These are phyloP conservation scores for Scortechinia acanthostroma DNA, from an alignment of 2,329 filamentous ascomycete genomes.

Conservation along the genomic window DNA sequence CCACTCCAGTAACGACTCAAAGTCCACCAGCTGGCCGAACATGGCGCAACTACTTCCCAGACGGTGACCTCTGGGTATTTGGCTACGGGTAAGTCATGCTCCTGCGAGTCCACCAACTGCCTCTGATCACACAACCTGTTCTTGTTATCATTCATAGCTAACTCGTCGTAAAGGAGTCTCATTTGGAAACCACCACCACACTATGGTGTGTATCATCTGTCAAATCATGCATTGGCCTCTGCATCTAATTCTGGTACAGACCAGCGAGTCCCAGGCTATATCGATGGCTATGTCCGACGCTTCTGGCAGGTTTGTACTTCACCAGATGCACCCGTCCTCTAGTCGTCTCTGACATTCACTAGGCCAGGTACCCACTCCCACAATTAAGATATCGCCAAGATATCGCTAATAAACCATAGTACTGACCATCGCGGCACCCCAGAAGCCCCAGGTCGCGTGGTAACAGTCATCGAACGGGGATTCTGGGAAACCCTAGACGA, in stretches of 20 bases:
- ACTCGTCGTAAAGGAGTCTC: neutral
- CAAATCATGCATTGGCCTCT: neutral
- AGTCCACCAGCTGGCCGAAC: neutral
- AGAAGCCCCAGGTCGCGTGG: constrained; percentile 52
- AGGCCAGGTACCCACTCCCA: neutral
- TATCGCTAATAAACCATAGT: no score
- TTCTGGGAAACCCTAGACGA: constrained; percentile 56
- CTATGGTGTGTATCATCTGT: neutral
- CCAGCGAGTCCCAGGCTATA: constrained; percentile 53
- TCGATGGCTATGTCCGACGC: constrained; percentile 58
- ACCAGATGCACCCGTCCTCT: no score
- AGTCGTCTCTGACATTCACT: no score
- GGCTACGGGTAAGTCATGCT: neutral
- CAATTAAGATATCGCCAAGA: neutral
- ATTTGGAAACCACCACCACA: neutral
- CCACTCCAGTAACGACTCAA: no score
- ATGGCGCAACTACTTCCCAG: neutral
- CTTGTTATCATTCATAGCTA: no score
- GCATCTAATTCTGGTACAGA: constrained; percentile 27
- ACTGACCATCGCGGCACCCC: constrained; percentile 61
- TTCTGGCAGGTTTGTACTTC: constrained; percentile 62
- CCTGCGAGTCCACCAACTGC: no score
- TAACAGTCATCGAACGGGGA: constrained; percentile 51
- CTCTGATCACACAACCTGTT: no score
- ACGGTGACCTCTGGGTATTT: neutral